These are phyloP conservation scores for Neurospora terricola DNA, from an alignment of 495 filamentous ascomycete species.

Conservation along the genomic window DNA sequence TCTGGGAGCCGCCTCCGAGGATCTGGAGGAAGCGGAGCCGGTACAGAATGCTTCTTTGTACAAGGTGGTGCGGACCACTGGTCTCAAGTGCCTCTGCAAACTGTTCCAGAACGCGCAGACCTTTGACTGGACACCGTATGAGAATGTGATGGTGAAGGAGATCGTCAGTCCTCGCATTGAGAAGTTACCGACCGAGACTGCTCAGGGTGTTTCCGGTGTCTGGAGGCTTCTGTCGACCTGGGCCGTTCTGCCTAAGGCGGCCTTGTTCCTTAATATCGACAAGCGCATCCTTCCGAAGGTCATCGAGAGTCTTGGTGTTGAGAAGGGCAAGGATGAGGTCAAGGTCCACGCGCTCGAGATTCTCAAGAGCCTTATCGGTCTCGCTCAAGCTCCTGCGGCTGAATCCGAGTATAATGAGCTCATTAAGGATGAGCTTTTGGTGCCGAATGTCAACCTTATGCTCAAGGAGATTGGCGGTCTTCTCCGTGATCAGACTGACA, in stretches of 20 bases:
- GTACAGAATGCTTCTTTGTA: conserved; percentile 44
- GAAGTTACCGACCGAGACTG: conserved; percentile 75
- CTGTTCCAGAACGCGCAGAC: conserved; percentile 60
- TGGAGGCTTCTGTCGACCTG: conserved; percentile 74
- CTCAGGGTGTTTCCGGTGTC: conserved; percentile 75
- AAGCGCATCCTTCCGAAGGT: conserved; percentile 54
- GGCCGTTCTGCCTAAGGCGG: conserved; percentile 55
- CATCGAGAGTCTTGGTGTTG: conserved; percentile 58
- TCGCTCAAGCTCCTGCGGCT: conserved; percentile 40
- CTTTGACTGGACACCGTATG: conserved; percentile 61
- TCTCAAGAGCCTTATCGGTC: conserved; percentile 50
- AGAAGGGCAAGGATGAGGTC: conserved; percentile 79
- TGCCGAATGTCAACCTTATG: conserved; percentile 58
- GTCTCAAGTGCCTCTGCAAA: conserved; percentile 67
- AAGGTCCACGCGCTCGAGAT: conserved; percentile 74
- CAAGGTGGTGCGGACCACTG: conserved; percentile 60
- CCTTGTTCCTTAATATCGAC: conserved; percentile 59
- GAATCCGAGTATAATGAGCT: conserved; percentile 47
- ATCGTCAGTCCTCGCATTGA: conserved; percentile 66
- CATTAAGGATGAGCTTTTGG: conserved; percentile 53
- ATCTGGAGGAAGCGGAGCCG: conserved; percentile 39
- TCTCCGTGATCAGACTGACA: conserved; percentile 45
- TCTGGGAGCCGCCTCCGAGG: conserved; percentile 31
- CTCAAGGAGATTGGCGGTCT: conserved; percentile 57
- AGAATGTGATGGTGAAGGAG: conserved; percentile 58